Conservation (phyloP, 345 rosid genomes). For the Ceriops decandra region DNA sequence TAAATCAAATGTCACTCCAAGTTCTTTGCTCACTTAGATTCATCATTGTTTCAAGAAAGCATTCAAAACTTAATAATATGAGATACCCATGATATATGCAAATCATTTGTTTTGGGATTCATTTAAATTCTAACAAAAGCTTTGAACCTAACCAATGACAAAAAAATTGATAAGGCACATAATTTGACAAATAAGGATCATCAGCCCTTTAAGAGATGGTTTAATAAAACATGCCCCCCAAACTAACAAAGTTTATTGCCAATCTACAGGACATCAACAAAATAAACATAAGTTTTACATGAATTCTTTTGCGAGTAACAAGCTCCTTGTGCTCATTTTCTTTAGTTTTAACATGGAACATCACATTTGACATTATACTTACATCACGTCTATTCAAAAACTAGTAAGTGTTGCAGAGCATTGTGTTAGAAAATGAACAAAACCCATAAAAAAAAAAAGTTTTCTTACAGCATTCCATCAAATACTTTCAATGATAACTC, state of each 20-base stretch:
- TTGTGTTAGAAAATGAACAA: no score
- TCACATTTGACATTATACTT: no score
- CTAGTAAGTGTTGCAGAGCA: no score
- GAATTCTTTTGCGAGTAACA: constrained; percentile 4
- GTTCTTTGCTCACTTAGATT: no score
- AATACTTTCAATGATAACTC: not conserved
- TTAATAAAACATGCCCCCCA: constrained; percentile 27
- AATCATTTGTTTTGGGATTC: no score
- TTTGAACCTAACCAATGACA: not conserved
- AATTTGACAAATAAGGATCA: not conserved
- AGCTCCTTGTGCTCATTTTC: constrained; percentile 10
- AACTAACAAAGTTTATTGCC: constrained; percentile 31
- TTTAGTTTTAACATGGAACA: not conserved
- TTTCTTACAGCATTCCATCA: no score
- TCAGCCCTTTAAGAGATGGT: constrained; percentile 26
- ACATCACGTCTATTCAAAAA: no score
- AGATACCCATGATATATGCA: no score
- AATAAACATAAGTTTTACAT: constrained; percentile 17
- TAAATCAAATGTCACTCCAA: no score
- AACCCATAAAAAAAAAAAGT: no score
- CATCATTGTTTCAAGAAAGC: no score
- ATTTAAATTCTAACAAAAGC: not conserved
- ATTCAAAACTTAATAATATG: no score
- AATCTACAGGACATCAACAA: constrained; percentile 42
- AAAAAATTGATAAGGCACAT: not conserved